Evolutionary conservation across 805 yeast genomes (phyloP), one percentile per base, ranked within the genome.

Genomic region (Lipomyces chichibuensis): DNA sequence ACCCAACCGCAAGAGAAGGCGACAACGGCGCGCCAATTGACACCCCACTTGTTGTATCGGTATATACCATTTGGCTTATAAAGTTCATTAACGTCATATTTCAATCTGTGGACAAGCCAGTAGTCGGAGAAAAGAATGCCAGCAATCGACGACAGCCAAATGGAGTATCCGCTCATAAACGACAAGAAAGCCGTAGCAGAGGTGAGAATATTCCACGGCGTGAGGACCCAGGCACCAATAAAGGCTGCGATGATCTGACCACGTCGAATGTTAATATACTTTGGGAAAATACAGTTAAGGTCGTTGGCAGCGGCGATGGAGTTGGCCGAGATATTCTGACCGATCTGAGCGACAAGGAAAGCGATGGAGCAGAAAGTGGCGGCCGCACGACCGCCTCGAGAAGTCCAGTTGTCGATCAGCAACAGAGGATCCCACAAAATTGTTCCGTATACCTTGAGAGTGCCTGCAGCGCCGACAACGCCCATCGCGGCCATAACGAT

Each of bases 261-360:
- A 53, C 97, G 84, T 76, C 96, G 82, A 73, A 91, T 90, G 75
- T 78, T 83, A 66, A 83, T 71, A 74, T 77, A 82, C 49, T 80
- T 77, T 2, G 86, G 86, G 60, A 81, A 74, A 70, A 83, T 73
- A 0, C 60, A 63, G 35, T 69, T 59, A 3, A 63, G 51, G 62
- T 80, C 82, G 3, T 80, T 80, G 57, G 80, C 82, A 64, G 62
- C 64, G 2, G 64, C 69, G 57, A 80, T 76, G 32, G 81, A 80
- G 72, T 80, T 80, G 52, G 81, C 81, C 5, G 89, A 82, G 67
- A 88, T 84, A 74, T 89, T 89, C 3, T 91, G 87, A 75, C 91
- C 92, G 67, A 89, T 76, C 79, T 88, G 92, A 57, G 91, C 91
- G 65, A 88, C 76, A 5, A 87, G 84, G 75, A 88, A 88, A 0